A percentile compares a stretch with the other conserved stretches of the same genome.
phyloP scores from a whole-genome alignment of 164 flowering plant genomes.

The Hamamelis virginiana region DNA sequence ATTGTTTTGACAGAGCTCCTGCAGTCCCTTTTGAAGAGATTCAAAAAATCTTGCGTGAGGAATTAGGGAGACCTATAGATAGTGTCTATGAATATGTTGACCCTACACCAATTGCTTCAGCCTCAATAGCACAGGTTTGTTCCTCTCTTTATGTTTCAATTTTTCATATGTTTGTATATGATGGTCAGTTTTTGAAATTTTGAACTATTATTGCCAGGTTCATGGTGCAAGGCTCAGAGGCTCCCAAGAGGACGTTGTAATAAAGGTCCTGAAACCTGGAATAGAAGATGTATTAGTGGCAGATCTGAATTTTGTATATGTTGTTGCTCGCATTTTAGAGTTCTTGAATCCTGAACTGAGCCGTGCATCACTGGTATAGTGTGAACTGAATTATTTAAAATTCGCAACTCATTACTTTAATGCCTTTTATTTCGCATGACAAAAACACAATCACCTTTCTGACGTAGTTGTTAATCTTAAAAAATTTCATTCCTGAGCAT shows the following conservation, averaged over 20 bases:
- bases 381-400: background rate
- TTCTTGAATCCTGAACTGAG: conserved; percentile 84
- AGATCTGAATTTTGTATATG: conserved; percentile 84
- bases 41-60: conserved; percentile 62
- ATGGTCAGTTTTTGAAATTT: background rate
- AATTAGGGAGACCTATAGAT: conserved; percentile 79
- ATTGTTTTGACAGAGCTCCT: conserved; percentile 91
- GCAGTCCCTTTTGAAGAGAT: conserved; percentile 79
- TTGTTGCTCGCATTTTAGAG: conserved; percentile 88
- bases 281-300: conserved; percentile 88
- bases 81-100: conserved; percentile 84
- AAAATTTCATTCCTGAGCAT: too few relatives aligned
- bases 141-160: background rate
- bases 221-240: conserved; percentile 89
- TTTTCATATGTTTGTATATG: background rate
- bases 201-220: conserved; percentile 49
- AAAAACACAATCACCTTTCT: too few relatives aligned
- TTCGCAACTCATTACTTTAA: too few relatives aligned
- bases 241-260: conserved; percentile 78
- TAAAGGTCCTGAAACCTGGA: conserved; percentile 95
- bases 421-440: background rate
- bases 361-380: conserved; percentile 83
- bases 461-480: too few relatives aligned
- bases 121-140: conserved; percentile 91
- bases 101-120: conserved; percentile 96